Evolutionary conservation across 257 asterid genomes (phyloP).

Genomic region (Penstemon newberryi): DNA sequence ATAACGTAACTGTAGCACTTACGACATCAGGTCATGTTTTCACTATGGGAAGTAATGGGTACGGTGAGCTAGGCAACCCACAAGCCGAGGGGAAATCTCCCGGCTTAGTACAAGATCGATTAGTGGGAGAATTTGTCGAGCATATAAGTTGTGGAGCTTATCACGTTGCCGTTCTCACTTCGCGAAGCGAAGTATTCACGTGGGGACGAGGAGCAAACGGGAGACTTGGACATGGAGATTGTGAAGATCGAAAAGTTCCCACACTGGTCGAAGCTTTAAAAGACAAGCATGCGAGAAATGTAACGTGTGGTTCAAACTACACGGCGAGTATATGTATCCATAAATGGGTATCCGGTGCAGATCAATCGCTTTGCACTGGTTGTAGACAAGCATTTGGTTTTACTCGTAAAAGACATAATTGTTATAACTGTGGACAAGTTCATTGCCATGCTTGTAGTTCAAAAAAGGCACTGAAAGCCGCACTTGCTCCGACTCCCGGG

Average conservation of each 20-base stretch:
- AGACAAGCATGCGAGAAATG: constrained; percentile 76
- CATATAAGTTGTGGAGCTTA: constrained; percentile 74
- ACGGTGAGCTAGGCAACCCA: constrained; percentile 82
- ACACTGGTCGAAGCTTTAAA: constrained; percentile 74
- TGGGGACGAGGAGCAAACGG: constrained; percentile 96
- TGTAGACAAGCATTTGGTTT: constrained; percentile 91
- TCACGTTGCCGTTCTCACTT: constrained; percentile 82
- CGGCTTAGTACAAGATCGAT: constrained; percentile 65
- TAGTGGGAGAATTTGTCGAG: constrained; percentile 93
- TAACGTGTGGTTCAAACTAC: constrained; percentile 83
- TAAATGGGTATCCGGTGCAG: constrained; percentile 90
- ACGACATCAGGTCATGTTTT: constrained; percentile 86
- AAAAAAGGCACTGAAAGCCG: constrained; percentile 79
- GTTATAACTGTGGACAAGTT: constrained; percentile 86
- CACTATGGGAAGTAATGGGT: constrained; percentile 68
- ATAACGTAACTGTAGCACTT: constrained; percentile 62
- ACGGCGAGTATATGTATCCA: constrained; percentile 83
- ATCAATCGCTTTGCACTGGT: constrained; percentile 82
- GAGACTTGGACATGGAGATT: constrained; percentile 85
- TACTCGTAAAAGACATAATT: constrained; percentile 80
- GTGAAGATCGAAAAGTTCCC: constrained; percentile 65
- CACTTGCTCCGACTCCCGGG: constrained; percentile 91
- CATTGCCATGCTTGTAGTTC: constrained; percentile 95
- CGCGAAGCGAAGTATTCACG: constrained; percentile 75
- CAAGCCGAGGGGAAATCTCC: constrained; percentile 73